These are phyloP conservation scores for Saccharomycopsis javanensis DNA, from an alignment of 805 yeast species.

Conservation along the genomic window DNA sequence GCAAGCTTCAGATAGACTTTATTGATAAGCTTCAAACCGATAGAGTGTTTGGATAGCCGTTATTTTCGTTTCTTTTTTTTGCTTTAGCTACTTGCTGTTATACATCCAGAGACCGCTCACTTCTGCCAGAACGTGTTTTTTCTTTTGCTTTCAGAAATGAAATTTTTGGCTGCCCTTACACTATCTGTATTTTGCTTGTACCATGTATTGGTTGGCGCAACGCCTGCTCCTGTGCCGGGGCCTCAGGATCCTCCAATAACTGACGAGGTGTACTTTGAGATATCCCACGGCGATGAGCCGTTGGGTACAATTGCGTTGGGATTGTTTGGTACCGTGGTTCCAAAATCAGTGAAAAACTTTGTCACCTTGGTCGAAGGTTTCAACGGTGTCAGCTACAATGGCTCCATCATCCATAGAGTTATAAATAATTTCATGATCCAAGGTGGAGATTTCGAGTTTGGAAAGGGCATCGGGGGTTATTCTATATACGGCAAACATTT, in stretches of 20 bases:
- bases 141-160: no score
- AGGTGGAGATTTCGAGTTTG: constrained; percentile 74
- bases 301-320: constrained; percentile 46
- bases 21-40: no score
- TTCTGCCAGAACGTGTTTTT: no score
- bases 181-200: neutral
- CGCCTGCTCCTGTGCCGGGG: neutral
- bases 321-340: constrained; percentile 55
- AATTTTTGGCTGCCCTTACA: neutral
- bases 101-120: no score
- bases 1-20: no score
- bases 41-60: no score
- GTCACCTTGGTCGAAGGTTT: constrained; percentile 38
- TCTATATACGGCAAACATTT: constrained; percentile 70
- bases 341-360: constrained; percentile 55
- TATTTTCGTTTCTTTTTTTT: no score
- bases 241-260: constrained; percentile 39
- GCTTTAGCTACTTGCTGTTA: no score
- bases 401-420: constrained; percentile 63
- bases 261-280: constrained; percentile 35
- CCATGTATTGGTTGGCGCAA: neutral
- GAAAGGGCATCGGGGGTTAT: constrained; percentile 64
- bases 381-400: constrained; percentile 40
- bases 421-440: constrained; percentile 70
- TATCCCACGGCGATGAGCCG: constrained; percentile 26